Conservation (phyloP, 305 asterid genomes). For the Vinca major region DNA sequence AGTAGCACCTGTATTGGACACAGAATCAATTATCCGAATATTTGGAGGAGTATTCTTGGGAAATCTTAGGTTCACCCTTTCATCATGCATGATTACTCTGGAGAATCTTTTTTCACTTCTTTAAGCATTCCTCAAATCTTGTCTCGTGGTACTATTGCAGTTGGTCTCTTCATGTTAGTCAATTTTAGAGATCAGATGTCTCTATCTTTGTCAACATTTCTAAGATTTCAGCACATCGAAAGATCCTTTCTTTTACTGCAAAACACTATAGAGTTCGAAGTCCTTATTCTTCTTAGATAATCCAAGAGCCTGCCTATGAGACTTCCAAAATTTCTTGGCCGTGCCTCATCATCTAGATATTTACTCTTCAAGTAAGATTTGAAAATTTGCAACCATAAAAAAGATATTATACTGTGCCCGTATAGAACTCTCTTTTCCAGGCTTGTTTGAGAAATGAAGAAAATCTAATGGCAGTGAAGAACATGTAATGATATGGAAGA, state of each 20-base stretch:
- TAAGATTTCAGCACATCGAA: background rate
- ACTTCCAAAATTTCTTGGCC: background rate
- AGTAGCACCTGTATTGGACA: background rate
- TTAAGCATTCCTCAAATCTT: conserved; percentile 1
- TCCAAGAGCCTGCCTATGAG: background rate
- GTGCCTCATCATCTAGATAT: background rate
- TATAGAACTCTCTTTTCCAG: background rate
- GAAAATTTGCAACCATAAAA: background rate
- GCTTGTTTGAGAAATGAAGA: background rate
- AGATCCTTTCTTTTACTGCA: background rate
- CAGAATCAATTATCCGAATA: background rate
- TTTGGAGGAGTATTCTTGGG: background rate
- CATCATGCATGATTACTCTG: background rate
- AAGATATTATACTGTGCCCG: background rate
- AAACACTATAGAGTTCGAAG: background rate
- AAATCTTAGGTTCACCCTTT: background rate
- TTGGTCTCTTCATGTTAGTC: conserved; percentile 1
- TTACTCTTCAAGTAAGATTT: background rate
- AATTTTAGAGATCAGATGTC: background rate
- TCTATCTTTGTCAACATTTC: background rate
- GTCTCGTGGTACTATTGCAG: background rate
- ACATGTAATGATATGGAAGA: background rate
- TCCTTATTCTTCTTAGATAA: background rate
- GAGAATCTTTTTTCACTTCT: background rate
- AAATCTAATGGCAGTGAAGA: background rate